A percentile compares a stretch with the other conserved stretches of the same genome.
phyloP scores from a whole-genome alignment of 2,329 filamentous ascomycete genomes.

The Triangularia verruculosa region DNA sequence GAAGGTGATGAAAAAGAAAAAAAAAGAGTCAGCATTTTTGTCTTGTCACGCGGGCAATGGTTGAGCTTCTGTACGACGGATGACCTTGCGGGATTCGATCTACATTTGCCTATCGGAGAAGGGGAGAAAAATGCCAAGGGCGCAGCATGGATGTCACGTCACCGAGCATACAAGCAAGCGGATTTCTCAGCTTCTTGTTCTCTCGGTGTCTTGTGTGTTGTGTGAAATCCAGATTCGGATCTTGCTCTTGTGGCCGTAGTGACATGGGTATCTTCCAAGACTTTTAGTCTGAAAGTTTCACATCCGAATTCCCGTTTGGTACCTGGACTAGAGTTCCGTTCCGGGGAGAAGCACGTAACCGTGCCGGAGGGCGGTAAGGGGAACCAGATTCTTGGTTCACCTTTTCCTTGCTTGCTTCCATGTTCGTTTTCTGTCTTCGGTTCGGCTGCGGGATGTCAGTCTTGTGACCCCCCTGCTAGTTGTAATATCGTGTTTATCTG shows the following conservation, averaged over 20 bases:
- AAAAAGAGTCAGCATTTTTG: not conserved
- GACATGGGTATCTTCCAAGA: not conserved
- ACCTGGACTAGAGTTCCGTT: not conserved
- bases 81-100: not conserved
- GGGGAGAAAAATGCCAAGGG: not conserved
- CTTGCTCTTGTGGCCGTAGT: not conserved
- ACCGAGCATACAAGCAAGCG: not conserved
- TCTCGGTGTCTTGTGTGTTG: not conserved
- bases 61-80: not conserved
- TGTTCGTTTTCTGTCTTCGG: not conserved
- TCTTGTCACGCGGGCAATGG: slow-evolving; percentile 6
- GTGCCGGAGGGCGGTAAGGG: not conserved
- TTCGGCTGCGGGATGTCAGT: not conserved
- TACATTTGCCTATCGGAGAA: not conserved
- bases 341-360: not conserved
- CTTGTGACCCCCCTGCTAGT: not conserved
- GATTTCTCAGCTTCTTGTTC: not conserved
- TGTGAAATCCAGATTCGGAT: not conserved
- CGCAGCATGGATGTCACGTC: not conserved
- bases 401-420: not conserved
- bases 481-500: not conserved
- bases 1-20: slow-evolving; percentile 9
- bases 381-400: not conserved
- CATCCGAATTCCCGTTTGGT: not conserved
- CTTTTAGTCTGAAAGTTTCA: not conserved